A percentile compares a stretch with the other conserved stretches of the same genome.
phyloP scores from a whole-genome alignment of 2,329 filamentous ascomycete species.

The Epicoccum nigrum region DNA sequence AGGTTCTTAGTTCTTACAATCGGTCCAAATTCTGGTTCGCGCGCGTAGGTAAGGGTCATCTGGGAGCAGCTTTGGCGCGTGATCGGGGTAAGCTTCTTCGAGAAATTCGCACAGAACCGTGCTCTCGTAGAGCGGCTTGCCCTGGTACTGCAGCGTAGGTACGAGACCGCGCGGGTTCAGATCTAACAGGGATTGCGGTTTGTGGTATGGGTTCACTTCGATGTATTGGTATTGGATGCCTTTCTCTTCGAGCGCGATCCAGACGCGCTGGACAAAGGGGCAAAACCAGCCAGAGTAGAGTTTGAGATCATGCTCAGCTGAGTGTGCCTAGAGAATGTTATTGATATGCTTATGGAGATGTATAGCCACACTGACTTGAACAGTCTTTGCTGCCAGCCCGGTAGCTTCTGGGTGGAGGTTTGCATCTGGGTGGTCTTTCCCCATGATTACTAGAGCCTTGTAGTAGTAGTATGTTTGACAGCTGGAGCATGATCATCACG shows the following conservation, averaged over 20 bases:
- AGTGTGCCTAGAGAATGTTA: constrained; percentile 30
- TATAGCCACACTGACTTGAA: constrained; percentile 27
- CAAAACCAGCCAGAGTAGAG: constrained; percentile 80
- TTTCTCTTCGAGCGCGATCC: constrained; percentile 77
- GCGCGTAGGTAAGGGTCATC: constrained; percentile 68
- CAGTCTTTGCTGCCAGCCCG: constrained; percentile 37
- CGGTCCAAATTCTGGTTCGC: constrained; percentile 72
- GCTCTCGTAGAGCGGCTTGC: constrained; percentile 73
- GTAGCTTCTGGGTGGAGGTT: constrained; percentile 46
- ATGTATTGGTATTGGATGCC: constrained; percentile 73
- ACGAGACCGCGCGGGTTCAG: constrained; percentile 79
- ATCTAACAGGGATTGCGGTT: constrained; percentile 68
- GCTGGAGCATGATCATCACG: not conserved
- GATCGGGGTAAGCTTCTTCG: constrained; percentile 69
- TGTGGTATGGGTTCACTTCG: constrained; percentile 75
- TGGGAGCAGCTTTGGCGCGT: constrained; percentile 61
- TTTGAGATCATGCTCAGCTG: constrained; percentile 60
- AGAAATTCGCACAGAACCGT: constrained; percentile 76
- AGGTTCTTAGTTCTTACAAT: constrained; percentile 50
- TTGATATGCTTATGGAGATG: too few species aligned
- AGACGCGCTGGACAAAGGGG: constrained; percentile 70
- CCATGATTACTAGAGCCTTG: constrained; percentile 24
- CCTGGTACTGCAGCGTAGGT: constrained; percentile 66
- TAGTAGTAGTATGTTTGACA: not conserved
- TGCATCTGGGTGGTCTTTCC: constrained; percentile 44